phyloP scores from a whole-genome alignment of 1,139 yeast species.

The Suhomyces wounanorum region DNA sequence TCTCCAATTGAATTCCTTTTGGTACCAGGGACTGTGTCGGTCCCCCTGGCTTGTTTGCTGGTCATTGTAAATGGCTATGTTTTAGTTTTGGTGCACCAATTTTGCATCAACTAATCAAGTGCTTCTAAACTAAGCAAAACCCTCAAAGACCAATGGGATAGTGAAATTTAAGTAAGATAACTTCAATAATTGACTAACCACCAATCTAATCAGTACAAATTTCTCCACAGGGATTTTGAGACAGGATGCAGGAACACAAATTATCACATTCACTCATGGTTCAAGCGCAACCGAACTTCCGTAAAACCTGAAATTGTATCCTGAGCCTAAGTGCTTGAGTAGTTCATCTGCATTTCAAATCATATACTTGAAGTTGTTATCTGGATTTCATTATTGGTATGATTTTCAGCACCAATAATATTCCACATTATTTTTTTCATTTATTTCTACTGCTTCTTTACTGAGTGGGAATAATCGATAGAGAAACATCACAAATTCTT shows the following conservation, averaged over 20 bases:
- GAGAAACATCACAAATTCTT: too few species aligned
- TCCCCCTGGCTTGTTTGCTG: conserved; percentile 8
- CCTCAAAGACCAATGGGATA: neutral
- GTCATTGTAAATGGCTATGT: neutral
- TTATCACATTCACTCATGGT: conserved; percentile 5
- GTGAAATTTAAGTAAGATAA: neutral
- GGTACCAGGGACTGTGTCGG: conserved; percentile 6
- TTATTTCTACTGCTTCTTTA: neutral
- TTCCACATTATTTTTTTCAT: neutral
- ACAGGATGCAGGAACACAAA: conserved; percentile 3
- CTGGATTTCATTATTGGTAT: neutral
- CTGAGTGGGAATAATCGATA: too few species aligned
- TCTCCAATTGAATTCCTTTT: conserved; percentile 9
- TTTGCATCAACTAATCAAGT: neutral
- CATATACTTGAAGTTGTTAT: neutral
- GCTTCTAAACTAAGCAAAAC: neutral
- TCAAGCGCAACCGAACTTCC: neutral
- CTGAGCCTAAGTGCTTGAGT: neutral
- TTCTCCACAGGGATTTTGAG: conserved; percentile 7
- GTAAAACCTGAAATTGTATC: neutral
- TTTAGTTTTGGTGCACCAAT: neutral
- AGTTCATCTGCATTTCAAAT: neutral
- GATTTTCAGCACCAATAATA: neutral
- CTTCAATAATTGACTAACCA: neutral
- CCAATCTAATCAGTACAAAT: conserved; percentile 2